These are phyloP conservation scores for Cyberlindnera americana DNA, from an alignment of 805 yeast genomes.

Conservation along the genomic window DNA sequence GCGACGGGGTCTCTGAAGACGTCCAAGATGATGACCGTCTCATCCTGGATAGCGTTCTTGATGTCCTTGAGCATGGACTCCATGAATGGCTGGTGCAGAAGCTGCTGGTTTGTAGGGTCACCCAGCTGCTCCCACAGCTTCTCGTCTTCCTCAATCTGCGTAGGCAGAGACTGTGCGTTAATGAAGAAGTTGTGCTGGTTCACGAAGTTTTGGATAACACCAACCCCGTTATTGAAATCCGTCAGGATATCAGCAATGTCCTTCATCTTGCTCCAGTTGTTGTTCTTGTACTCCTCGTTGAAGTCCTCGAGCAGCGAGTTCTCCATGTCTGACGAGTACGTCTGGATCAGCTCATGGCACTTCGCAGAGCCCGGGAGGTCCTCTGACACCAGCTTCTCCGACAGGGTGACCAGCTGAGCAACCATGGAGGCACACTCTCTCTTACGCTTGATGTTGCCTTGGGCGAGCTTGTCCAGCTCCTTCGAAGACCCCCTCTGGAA, in stretches of 20 bases:
- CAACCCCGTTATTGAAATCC: slow-evolving; percentile 80
- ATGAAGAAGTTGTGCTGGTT: slow-evolving; percentile 71
- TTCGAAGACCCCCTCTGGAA: slow-evolving; percentile 43
- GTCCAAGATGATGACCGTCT: slow-evolving; percentile 66
- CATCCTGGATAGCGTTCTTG: slow-evolving; percentile 58
- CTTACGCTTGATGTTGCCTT: slow-evolving; percentile 50
- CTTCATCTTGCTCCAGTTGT: slow-evolving; percentile 67
- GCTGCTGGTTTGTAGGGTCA: slow-evolving; percentile 52
- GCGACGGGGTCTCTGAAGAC: slow-evolving; percentile 67
- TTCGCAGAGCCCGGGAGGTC: slow-evolving; percentile 42
- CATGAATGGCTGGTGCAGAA: slow-evolving; percentile 50
- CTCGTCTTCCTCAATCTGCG: slow-evolving; percentile 37
- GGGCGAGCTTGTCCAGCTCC: slow-evolving; percentile 56
- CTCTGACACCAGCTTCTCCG: slow-evolving; percentile 59
- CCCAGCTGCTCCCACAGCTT: slow-evolving; percentile 55
- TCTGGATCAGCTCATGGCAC: slow-evolving; percentile 47
- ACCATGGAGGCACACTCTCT: slow-evolving; percentile 67
- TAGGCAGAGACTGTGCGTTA: slow-evolving; percentile 27
- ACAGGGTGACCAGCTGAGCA: slow-evolving; percentile 58
- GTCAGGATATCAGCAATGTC: slow-evolving; percentile 71
- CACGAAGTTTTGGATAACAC: slow-evolving; percentile 78
- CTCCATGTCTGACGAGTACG: slow-evolving; percentile 77
- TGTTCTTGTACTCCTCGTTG: slow-evolving; percentile 66
- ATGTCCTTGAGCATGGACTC: slow-evolving; percentile 52
- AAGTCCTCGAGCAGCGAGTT: slow-evolving; percentile 64